Evolutionary conservation across 148 eudicot genomes (phyloP).

Genomic region (Chenopodium formosanum): DNA sequence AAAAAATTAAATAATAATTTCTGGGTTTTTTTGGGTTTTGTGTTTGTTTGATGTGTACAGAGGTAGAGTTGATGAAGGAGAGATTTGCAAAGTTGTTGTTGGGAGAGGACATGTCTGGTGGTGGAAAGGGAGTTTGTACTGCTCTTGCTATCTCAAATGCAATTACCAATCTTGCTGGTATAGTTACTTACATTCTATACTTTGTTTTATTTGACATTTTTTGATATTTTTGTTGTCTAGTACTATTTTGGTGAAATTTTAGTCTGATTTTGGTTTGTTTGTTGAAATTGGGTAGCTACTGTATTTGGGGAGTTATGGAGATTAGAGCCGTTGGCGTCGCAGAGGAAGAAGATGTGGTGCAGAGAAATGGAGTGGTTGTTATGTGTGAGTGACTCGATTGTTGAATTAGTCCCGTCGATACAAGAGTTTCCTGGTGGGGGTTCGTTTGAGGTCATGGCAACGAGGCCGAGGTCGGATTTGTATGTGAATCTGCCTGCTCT

Average conservation of each 20-base stretch:
- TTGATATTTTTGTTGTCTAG: neutral
- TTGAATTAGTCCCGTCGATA: conserved; percentile 80
- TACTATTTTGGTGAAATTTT: neutral
- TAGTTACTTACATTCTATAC: neutral
- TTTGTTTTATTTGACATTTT: neutral
- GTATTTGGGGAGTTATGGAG: conserved; percentile 93
- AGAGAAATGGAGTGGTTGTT: conserved; percentile 96
- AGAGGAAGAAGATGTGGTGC: conserved; percentile 85
- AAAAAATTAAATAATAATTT: too few species aligned
- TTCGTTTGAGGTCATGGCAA: conserved; percentile 83
- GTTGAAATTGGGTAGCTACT: conserved; percentile 49
- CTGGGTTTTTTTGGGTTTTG: neutral
- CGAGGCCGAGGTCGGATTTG: conserved; percentile 76
- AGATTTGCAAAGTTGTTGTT: conserved; percentile 91
- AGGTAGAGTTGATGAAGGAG: conserved; percentile 92
- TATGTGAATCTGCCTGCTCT: conserved; percentile 88
- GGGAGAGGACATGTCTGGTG: conserved; percentile 99
- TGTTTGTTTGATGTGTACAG: conserved; percentile 32
- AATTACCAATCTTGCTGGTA: conserved; percentile 94
- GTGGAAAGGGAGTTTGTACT: conserved; percentile 96
- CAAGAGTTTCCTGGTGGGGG: conserved; percentile 85
- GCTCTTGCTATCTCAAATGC: conserved; percentile 97
- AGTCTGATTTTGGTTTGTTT: neutral
- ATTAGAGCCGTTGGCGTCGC: conserved; percentile 79
- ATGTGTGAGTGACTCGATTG: conserved; percentile 90